Percentiles rank a stretch among this genome's conserved stretches.
Evolutionary conservation across 345 rosid species (phyloP).

Genomic region (Arabidopsis thaliana): TAIR10.1 NC_003074.8:17744501-17745000

Average conservation of each 20-base stretch:
- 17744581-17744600: slow-evolving; percentile 47
- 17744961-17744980: not conserved
- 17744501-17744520: slow-evolving; percentile 83
- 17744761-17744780: slow-evolving; percentile 51
- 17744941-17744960: not conserved
- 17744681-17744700: slow-evolving; percentile 53
- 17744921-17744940: slow-evolving; percentile 38
- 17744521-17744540: slow-evolving; percentile 46
- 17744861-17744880: slow-evolving; percentile 37
- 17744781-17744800: slow-evolving; percentile 46
- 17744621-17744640: slow-evolving; percentile 69
- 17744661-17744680: slow-evolving; percentile 76
- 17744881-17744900: slow-evolving; percentile 42
- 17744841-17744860: slow-evolving; percentile 17
- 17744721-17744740: slow-evolving; percentile 40
- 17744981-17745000: slow-evolving; percentile 42
- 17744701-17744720: slow-evolving; percentile 44
- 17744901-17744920: slow-evolving; percentile 45
- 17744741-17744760: slow-evolving; percentile 52
- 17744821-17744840: slow-evolving; percentile 36
- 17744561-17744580: slow-evolving; percentile 45
- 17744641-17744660: slow-evolving; percentile 76
- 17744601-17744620: slow-evolving; percentile 47
- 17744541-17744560: too few relatives aligned
- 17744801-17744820: slow-evolving; percentile 43